A percentile compares a stretch with the other conserved stretches of the same genome.
Conservation (phyloP, 441 rosid species). For the Bocquillonia castaneifolia region DNA sequence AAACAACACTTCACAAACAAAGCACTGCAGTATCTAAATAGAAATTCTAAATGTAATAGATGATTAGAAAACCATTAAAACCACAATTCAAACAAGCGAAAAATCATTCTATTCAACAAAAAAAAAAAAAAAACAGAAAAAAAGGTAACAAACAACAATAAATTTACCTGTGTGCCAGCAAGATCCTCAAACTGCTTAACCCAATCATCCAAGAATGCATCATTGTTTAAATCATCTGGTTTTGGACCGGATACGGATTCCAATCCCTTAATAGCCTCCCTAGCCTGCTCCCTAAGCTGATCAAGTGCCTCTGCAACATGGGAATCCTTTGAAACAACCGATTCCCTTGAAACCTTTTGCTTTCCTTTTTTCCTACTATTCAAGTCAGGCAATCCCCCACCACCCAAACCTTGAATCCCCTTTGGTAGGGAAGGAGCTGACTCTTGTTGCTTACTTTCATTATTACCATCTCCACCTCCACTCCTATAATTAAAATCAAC, state of each 20-base stretch:
- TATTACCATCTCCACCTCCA: conserved; percentile 31
- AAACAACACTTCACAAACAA: not conserved
- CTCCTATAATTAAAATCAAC: conserved; percentile 26
- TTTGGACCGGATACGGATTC: conserved; percentile 51
- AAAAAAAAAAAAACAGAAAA: not conserved
- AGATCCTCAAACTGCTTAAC: conserved; percentile 91
- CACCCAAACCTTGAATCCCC: conserved; percentile 80
- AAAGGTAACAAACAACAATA: not conserved
- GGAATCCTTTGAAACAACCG: conserved; percentile 53
- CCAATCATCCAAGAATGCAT: conserved; percentile 84
- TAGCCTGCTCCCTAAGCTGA: conserved; percentile 79
- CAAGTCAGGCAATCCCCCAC: conserved; percentile 88
- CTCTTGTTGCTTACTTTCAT: conserved; percentile 40
- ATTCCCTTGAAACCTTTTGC: conserved; percentile 45
- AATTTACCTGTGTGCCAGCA: conserved; percentile 64
- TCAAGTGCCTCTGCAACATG: conserved; percentile 81
- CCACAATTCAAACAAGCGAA: not conserved
- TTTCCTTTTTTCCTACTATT: conserved; percentile 72
- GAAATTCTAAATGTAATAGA: not conserved
- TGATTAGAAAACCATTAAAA: not conserved
- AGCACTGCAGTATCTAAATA: not conserved
- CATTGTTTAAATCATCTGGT: conserved; percentile 46
- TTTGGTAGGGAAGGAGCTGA: conserved; percentile 36
- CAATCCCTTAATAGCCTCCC: conserved; percentile 77
- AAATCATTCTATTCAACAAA: not conserved